Percentiles rank a stretch among this genome's conserved stretches.
Conservation (phyloP, 1,284 basidiomycete genomes). For the Leccinum pallidistipes region DNA sequence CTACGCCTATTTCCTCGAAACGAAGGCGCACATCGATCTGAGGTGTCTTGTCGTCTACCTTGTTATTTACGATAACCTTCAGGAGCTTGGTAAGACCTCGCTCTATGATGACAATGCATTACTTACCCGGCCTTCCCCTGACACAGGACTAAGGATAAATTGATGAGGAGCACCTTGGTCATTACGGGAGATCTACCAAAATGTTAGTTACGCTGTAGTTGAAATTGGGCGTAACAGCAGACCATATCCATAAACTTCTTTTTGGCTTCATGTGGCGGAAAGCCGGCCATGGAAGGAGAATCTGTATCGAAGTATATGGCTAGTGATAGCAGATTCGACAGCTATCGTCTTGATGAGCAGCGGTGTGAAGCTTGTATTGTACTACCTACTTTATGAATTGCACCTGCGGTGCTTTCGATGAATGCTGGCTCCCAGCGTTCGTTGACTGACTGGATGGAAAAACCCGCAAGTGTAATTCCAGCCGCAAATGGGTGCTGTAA, state of each 20-base stretch:
- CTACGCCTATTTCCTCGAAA: slow-evolving; percentile 94
- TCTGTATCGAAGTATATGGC: slow-evolving; percentile 98
- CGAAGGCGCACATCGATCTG: slow-evolving; percentile 88
- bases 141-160: slow-evolving; percentile 95
- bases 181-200: slow-evolving; percentile 63
- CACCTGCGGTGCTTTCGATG: slow-evolving; percentile 86
- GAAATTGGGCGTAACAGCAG: background rate
- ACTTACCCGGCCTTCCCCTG: slow-evolving; percentile 87
- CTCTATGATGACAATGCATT: background rate
- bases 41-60: slow-evolving; percentile 70
- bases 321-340: slow-evolving; percentile 86
- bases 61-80: slow-evolving; percentile 84
- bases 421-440: slow-evolving; percentile 93
- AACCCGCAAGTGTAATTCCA: slow-evolving; percentile 90
- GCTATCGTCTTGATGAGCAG: slow-evolving; percentile 42
- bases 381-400: slow-evolving; percentile 81
- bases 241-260: slow-evolving; percentile 81
- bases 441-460: slow-evolving; percentile 94
- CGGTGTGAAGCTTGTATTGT: background rate
- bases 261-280: slow-evolving; percentile 68
- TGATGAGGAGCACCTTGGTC: slow-evolving; percentile 72
- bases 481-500: slow-evolving; percentile 90
- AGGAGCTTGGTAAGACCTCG: slow-evolving; percentile 7
- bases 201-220: slow-evolving; percentile 5
- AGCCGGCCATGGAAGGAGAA: slow-evolving; percentile 76